Evolutionary conservation across 495 filamentous ascomycete species (phyloP).

Genomic region (Bacidia gigantensis): DNA sequence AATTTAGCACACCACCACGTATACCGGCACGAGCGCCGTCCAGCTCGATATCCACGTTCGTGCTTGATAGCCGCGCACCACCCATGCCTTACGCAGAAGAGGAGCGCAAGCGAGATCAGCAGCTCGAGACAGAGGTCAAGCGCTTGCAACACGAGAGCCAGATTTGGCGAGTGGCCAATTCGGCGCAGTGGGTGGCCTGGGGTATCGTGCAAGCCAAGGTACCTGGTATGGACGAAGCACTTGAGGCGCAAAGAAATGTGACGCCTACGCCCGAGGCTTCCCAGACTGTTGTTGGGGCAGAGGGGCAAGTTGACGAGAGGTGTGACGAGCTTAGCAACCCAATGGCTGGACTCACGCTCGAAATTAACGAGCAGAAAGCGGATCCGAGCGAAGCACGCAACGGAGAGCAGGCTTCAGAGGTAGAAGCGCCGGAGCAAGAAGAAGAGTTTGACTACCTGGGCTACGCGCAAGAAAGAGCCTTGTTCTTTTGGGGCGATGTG

Average conservation of each 20-base stretch:
- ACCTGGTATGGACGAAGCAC: constrained; percentile 37
- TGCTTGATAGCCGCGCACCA: constrained; percentile 54
- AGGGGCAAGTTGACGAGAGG: not conserved
- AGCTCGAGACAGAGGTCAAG: constrained; percentile 47
- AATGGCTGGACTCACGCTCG: not conserved
- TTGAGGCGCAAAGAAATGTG: constrained; percentile 7
- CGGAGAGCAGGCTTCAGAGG: constrained; percentile 12
- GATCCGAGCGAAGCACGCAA: constrained; percentile 10
- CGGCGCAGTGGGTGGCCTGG: constrained; percentile 90
- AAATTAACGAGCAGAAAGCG: not conserved
- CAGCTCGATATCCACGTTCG: constrained; percentile 43
- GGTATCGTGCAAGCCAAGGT: constrained; percentile 89
- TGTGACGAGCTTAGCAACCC: not conserved
- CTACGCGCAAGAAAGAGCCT: constrained; percentile 79
- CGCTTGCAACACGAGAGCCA: constrained; percentile 61
- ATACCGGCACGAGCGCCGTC: constrained; percentile 30
- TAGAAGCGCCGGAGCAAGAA: constrained; percentile 32
- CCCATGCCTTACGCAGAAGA: constrained; percentile 34
- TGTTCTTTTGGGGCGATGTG: constrained; percentile 89
- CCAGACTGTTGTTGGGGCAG: not conserved
- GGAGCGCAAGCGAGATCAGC: constrained; percentile 44
- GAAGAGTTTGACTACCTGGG: constrained; percentile 83
- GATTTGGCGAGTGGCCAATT: constrained; percentile 76
- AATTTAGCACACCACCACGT: constrained; percentile 39
- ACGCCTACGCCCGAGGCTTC: constrained; percentile 3